Base-by-base conservation (phyloP, 352 stramenopile genomes). In the Phytophthora meadii region DNA sequence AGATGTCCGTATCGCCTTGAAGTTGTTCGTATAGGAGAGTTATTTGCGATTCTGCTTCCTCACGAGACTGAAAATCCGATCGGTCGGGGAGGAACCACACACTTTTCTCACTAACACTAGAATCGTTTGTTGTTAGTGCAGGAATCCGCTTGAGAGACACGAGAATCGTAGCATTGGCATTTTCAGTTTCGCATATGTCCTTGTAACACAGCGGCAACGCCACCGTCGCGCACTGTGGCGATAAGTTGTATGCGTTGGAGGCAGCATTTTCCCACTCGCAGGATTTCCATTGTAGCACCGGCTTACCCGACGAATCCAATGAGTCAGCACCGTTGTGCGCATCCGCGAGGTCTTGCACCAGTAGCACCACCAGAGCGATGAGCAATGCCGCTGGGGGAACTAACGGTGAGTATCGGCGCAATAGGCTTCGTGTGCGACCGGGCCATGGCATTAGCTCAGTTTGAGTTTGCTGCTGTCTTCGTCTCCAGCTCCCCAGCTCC, bases 131-230 rank as follows among this genome's bases (percentile, higher is more conserved):
- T 24, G 51, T 42, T 19, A 69, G 60, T 5, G 76, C 63, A n/a
- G 57, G 47, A 28, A 86, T 89, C 22, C 82, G 73, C 54, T 88
- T 88, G 50, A 90, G 67, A 10, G 76, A 86, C 12, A 89, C 54
- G 15, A 54, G 65, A 69, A 90, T 77, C 6, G 68, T 86, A 30
- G 81, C 59, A n/a, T 67, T 74, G 39, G 72, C 66, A 22, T 62
- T n/a, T 61, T 84, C 67, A 12, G 24, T 34, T 1, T 64, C 25
- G 36, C 82, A 90, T 1, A 88, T 19, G 19, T 40, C 65, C 3
- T 82, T 64, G 37, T 84, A 76, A 56, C 82, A 90, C 25, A 89
- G 50, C 34, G 82, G 76, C 12, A 86, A 14, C 37, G 54, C 57
- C 25, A 86, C 63, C 0, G 64, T 76, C 36, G 72, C 59, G 37